Percentiles rank a stretch among this genome's conserved stretches.
phyloP scores from a whole-genome alignment of 345 rosid genomes.

The Chamaenerion angustifolium region DNA sequence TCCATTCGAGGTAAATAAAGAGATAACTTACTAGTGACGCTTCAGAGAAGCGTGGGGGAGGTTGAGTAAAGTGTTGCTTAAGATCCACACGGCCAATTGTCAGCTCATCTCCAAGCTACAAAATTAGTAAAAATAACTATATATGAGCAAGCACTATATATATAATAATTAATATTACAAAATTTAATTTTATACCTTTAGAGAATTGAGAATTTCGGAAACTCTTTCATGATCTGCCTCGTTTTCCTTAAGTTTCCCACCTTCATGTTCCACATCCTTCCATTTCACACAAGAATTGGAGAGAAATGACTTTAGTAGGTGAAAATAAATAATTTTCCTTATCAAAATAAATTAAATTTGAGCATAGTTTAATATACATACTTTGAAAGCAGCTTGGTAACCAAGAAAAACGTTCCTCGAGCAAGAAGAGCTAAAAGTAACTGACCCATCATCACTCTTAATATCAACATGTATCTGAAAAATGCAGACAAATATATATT shows the following conservation, averaged over 20 bases:
- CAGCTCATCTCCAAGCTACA: slow-evolving; percentile 54
- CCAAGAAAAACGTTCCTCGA: slow-evolving; percentile 62
- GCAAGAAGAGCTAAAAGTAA: slow-evolving; percentile 60
- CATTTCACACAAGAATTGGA: slow-evolving; percentile 1
- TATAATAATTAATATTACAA: too few relatives aligned
- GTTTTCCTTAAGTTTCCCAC: slow-evolving; percentile 31
- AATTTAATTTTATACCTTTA: slow-evolving; percentile 34
- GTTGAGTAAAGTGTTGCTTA: slow-evolving; percentile 72
- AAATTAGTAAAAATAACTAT: slow-evolving; percentile 2
- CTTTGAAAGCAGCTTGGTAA: slow-evolving; percentile 79
- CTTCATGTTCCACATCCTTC: slow-evolving; percentile 62
- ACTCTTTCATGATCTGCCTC: slow-evolving; percentile 26
- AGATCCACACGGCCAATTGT: slow-evolving; percentile 25
- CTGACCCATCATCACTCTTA: slow-evolving; percentile 39
- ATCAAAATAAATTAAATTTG: too few relatives aligned
- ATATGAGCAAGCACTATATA: too few relatives aligned
- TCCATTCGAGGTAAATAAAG: slow-evolving; percentile 5
- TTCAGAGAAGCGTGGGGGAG: slow-evolving; percentile 79
- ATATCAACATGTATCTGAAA: slow-evolving; percentile 66
- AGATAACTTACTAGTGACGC: slow-evolving; percentile 61
- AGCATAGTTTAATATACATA: slow-evolving; percentile 8
- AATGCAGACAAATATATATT: slow-evolving; percentile 2
- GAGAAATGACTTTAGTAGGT: not conserved
- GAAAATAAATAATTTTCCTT: too few relatives aligned
- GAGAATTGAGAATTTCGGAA: slow-evolving; percentile 37